phyloP scores from a whole-genome alignment of 768 basidiomycete genomes.

The Coprinellus micaceus region DNA sequence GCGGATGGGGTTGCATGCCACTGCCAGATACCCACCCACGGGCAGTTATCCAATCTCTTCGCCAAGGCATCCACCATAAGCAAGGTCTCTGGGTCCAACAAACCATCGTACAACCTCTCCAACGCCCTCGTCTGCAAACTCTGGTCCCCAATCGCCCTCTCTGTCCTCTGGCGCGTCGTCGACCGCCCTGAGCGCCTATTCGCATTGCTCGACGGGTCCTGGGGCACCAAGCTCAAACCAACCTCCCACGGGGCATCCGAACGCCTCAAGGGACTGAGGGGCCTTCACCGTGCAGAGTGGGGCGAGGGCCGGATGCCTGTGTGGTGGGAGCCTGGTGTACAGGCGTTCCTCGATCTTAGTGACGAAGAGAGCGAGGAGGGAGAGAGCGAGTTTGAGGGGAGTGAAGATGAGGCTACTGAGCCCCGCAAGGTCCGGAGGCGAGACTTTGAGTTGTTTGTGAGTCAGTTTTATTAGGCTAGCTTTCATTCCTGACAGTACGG shows the following conservation, averaged over 20 bases:
- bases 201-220: slow-evolving; percentile 12
- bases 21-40: background rate
- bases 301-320: slow-evolving; percentile 1
- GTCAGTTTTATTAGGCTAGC: background rate
- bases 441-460: background rate
- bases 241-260: background rate
- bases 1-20: background rate
- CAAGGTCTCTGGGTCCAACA: background rate
- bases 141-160: slow-evolving; percentile 19
- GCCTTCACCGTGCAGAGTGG: slow-evolving; percentile 10
- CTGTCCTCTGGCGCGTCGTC: slow-evolving; percentile 20
- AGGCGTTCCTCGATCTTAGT: background rate
- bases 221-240: background rate
- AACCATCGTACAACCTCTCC: slow-evolving; percentile 5
- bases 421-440: background rate
- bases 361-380: background rate
- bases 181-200: slow-evolving; percentile 17
- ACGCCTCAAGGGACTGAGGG: background rate
- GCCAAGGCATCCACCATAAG: too few relatives aligned
- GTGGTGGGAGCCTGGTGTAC: slow-evolving; percentile 1
- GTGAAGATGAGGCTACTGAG: background rate
- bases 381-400: background rate
- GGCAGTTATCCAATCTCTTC: background rate
- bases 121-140: slow-evolving; percentile 17
- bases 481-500: background rate